Evolutionary conservation across 1,284 basidiomycete genomes (phyloP).

Genomic region (Malassezia vespertilionis): DNA sequence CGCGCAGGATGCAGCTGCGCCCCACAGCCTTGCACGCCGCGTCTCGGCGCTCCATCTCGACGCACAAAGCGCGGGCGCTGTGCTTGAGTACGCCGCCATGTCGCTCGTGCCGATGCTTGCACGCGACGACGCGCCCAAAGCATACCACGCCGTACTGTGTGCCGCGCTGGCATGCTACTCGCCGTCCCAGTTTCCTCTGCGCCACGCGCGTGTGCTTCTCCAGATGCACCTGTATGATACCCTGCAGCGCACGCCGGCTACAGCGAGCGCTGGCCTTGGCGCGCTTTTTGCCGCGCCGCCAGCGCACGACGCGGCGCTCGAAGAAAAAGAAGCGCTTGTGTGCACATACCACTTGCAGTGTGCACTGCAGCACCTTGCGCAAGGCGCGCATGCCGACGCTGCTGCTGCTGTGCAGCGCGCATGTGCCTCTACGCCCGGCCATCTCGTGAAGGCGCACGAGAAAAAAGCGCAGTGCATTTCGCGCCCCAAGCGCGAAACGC

Average conservation of each 20-base stretch:
- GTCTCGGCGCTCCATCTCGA: constrained; percentile 3
- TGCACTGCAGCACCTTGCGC: neutral
- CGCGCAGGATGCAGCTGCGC: constrained; percentile 14
- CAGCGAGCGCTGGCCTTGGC: neutral
- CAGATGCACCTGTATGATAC: neutral
- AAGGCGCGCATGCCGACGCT: no score
- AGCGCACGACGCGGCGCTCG: neutral
- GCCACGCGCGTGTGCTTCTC: constrained; percentile 20
- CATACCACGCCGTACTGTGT: constrained; percentile 13
- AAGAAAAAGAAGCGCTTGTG: neutral
- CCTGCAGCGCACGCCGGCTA: neutral
- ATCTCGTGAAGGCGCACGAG: no score
- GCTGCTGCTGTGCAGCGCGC: no score
- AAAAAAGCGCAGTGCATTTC: no score
- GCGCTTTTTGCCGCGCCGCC: neutral
- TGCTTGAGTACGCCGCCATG: constrained; percentile 22
- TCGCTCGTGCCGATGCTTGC: constrained; percentile 22
- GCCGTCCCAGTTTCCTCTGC: constrained; percentile 17
- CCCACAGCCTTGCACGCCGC: constrained; percentile 14
- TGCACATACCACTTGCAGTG: neutral
- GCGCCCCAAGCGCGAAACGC: no score
- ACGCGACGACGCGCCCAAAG: constrained; percentile 20
- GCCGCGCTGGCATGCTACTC: constrained; percentile 18
- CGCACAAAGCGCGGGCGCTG: constrained; percentile 14
- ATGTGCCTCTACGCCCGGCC: no score